Percentiles rank a stretch among this genome's conserved stretches.
phyloP scores from a whole-genome alignment of 148 eudicot species.

The Hydrangea macrophylla region DNA sequence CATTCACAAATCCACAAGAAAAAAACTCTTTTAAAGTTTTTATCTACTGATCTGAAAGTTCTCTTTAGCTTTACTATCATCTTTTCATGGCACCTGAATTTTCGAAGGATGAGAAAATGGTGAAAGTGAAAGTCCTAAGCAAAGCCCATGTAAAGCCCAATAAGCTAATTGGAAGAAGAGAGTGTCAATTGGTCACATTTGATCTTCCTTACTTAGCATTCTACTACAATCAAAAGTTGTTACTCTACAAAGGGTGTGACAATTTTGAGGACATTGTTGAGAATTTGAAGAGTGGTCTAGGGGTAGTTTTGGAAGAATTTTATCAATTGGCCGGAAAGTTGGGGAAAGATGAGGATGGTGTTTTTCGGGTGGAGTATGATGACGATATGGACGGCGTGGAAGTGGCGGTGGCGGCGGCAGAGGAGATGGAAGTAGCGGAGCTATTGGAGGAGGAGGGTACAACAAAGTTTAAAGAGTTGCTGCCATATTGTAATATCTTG shows the following conservation, averaged over 20 bases:
- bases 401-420: constrained; percentile 52
- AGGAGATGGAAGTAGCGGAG: constrained; percentile 34
- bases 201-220: constrained; percentile 92
- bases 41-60: not conserved
- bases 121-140: constrained; percentile 47
- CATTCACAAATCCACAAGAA: constrained; percentile 20
- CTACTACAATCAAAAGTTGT: constrained; percentile 82
- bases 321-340: constrained; percentile 78
- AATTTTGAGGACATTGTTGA: constrained; percentile 47
- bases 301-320: constrained; percentile 67
- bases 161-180: constrained; percentile 53
- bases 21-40: not conserved
- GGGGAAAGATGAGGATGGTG: constrained; percentile 80
- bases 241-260: constrained; percentile 56
- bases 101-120: constrained; percentile 18
- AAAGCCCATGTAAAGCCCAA: constrained; percentile 66
- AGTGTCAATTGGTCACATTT: constrained; percentile 81
- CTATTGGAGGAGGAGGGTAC: constrained; percentile 51
- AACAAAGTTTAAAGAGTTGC: constrained; percentile 50
- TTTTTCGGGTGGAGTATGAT: constrained; percentile 78
- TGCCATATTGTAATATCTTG: constrained; percentile 66
- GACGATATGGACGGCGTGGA: constrained; percentile 83
- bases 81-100: constrained; percentile 27
- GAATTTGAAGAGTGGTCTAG: constrained; percentile 64
- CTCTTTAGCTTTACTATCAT: not conserved